Percentiles rank a stretch among this genome's conserved stretches.
These are phyloP conservation scores for Diaporthe sp. DNA, from an alignment of 2,329 filamentous ascomycete genomes.

Conservation along the genomic window DNA sequence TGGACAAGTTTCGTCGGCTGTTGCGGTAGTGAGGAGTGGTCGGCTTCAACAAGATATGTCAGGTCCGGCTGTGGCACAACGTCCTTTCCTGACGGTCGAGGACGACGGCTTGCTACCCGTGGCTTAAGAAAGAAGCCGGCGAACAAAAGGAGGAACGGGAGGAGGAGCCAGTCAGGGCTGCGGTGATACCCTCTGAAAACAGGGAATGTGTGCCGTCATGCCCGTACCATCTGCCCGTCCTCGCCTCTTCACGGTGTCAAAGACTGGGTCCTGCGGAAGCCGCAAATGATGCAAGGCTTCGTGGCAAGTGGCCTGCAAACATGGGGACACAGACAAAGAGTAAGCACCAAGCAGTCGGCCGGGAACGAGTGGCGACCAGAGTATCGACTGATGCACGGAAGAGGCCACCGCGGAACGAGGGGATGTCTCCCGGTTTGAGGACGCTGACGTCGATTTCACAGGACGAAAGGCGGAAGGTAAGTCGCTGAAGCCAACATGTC, in stretches of 20 bases:
- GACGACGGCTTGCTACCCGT: not conserved
- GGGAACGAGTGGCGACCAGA: not conserved
- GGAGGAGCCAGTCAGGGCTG: not conserved
- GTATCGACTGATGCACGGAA: not conserved
- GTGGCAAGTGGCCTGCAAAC: not conserved
- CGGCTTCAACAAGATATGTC: not conserved
- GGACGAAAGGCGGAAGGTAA: not conserved
- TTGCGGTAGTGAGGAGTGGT: not conserved
- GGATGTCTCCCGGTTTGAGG: not conserved
- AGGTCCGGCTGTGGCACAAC: not conserved
- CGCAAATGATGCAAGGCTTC: conserved; percentile 10
- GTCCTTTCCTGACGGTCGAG: not conserved
- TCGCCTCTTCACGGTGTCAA: not conserved
- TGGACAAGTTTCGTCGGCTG: not conserved
- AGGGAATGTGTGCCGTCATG: not conserved
- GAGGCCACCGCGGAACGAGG: not conserved
- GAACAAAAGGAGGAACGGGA: conserved; percentile 14
- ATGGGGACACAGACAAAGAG: conserved; percentile 19
- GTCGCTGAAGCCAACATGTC: conserved; percentile 3
- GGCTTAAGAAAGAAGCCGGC: not conserved
- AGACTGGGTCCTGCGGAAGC: not conserved
- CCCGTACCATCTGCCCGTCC: not conserved
- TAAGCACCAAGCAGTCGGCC: not conserved
- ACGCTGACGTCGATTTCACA: not conserved
- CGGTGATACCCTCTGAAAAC: not conserved